phyloP scores from a whole-genome alignment of 2,329 filamentous ascomycete species.

The Pseudogymnoascus sp. region DNA sequence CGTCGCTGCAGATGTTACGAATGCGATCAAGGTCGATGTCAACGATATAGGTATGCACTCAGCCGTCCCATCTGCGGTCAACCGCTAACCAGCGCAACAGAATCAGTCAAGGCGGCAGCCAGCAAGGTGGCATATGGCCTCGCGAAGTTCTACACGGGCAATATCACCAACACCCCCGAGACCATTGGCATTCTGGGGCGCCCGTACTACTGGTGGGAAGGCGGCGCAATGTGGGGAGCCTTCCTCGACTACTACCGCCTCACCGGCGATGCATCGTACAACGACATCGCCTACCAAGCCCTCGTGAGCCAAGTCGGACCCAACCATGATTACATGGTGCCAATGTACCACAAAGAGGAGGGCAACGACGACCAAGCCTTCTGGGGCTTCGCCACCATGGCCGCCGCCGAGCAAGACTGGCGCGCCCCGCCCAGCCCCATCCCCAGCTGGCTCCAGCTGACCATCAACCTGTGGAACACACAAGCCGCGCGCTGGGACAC shows the following conservation, averaged over 20 bases:
- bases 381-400: slow-evolving; percentile 60
- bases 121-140: slow-evolving; percentile 51
- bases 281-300: slow-evolving; percentile 49
- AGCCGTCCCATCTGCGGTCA: background rate
- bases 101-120: slow-evolving; percentile 52
- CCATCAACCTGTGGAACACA: slow-evolving; percentile 62
- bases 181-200: slow-evolving; percentile 53
- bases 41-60: background rate
- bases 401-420: slow-evolving; percentile 60
- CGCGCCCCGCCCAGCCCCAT: slow-evolving; percentile 40
- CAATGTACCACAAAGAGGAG: slow-evolving; percentile 47
- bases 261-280: slow-evolving; percentile 54
- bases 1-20: background rate
- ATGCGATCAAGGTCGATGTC: background rate
- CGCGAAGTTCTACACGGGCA: slow-evolving; percentile 57
- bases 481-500: slow-evolving; percentile 65
- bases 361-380: slow-evolving; percentile 71
- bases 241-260: slow-evolving; percentile 63
- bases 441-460: slow-evolving; percentile 58
- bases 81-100: slow-evolving; percentile 30
- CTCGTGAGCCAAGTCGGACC: slow-evolving; percentile 52
- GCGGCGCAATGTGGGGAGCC: slow-evolving; percentile 55
- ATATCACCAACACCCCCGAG: slow-evolving; percentile 44
- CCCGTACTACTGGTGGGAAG: slow-evolving; percentile 56
- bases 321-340: slow-evolving; percentile 50